Evolutionary conservation across 2,329 filamentous ascomycete genomes (phyloP).

Genomic region (Shiraia sp.): DNA sequence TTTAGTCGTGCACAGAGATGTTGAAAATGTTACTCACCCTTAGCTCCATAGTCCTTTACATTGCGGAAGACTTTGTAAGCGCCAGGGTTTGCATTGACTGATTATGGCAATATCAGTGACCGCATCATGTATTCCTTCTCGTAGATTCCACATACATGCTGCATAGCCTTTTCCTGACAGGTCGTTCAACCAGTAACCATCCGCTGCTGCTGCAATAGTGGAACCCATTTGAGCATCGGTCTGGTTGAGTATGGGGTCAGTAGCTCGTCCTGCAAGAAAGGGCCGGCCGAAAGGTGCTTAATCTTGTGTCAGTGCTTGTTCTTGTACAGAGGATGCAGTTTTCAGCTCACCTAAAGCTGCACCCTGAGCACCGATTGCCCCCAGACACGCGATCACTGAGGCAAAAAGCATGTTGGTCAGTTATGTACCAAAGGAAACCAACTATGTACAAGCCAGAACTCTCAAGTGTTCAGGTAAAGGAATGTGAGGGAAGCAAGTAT

Average conservation of each 20-base stretch:
- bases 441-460: background rate
- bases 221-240: constrained; percentile 1
- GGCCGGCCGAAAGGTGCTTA: constrained; percentile 13
- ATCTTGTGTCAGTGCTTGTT: constrained; percentile 4
- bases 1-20: constrained; percentile 10
- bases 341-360: constrained; percentile 20
- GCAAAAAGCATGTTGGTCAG: constrained; percentile 26
- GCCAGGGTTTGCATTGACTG: constrained; percentile 39
- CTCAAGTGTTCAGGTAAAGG: constrained; percentile 2
- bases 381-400: constrained; percentile 33
- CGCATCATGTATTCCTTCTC: too few species aligned
- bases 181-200: constrained; percentile 49
- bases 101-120: too few species aligned
- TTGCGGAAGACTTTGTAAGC: constrained; percentile 51
- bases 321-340: background rate
- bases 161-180: constrained; percentile 49
- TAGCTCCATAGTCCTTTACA: constrained; percentile 51
- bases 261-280: constrained; percentile 2
- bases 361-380: constrained; percentile 28
- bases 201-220: constrained; percentile 7
- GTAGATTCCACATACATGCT: constrained; percentile 24
- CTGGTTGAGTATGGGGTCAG: background rate
- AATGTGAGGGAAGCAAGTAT: constrained; percentile 6
- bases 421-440: background rate
- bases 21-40: constrained; percentile 28